Base-by-base conservation (phyloP, 1,284 basidiomycete genomes). In the Ganoderma multipileum region DNA sequence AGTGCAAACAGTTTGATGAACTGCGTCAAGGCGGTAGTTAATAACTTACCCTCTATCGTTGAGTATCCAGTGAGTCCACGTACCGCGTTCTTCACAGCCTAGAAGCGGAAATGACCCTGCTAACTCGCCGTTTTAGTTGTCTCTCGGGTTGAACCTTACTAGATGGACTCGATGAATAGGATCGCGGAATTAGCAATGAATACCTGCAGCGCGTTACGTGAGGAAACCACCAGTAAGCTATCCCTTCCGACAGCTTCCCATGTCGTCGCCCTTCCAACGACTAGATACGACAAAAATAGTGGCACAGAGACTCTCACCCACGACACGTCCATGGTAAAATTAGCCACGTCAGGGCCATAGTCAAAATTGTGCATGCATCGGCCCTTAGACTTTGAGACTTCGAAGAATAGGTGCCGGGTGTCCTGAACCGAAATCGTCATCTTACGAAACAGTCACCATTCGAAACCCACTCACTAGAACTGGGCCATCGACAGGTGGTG, bases 181-280 rank as follows among this genome's bases (percentile, higher is more conserved):
- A 59, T 67, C 42, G 61, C 50, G 16, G n/a, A 38, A 30, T 50
- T 16, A 14, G 28, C 42, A n/a, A 62, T 23, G 61, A 20, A 14
- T 33, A 60, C 38, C 41, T 60, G 38, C 23, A 26, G 14, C 38
- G 39, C 5, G 36, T 23, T 41, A 23, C 36, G 14, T 60, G 47
- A 23, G 55, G 20, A 36, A 36, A 47, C 14, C 57, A 42, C 30
- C 23, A 44, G 47, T 20, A 20, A 47, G 36, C 23, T 26, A 39
- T 54, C 16, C 38, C 63, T 68, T 63, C 65, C 47, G 69, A 67
- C 67, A 64, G 67, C 61, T 71, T 72, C 71, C 69, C 71, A 72
- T 72, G 68, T 3, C 33, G 28, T 18, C 28, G 57, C 44, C 36
- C 41, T 59, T 64, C 67, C 61, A 57, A 44, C 5, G 39, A 63